Evolutionary conservation across 192 early-diverging fungal genomes (phyloP).

Genomic region (Entrophospora sp.): DNA sequence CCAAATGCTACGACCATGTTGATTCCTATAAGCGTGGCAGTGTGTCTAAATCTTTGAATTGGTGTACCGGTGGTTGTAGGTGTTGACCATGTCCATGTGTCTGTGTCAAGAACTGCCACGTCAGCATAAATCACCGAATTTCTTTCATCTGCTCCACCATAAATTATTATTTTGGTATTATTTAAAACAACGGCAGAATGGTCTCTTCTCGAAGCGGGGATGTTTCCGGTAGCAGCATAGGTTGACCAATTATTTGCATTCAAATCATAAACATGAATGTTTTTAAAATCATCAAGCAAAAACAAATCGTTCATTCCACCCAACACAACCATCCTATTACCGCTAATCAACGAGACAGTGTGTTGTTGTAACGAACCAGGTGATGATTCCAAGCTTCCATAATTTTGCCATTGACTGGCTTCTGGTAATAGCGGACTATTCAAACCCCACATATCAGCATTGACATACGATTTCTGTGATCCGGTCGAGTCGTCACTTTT

Average conservation of each 20-base stretch:
- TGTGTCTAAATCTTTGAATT: conserved; percentile 10
- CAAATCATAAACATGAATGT: conserved; percentile 19
- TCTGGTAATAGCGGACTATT: background rate
- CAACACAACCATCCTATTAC: background rate
- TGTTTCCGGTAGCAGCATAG: background rate
- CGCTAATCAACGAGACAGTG: background rate
- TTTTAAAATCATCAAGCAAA: background rate
- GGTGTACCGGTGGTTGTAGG: conserved; percentile 3
- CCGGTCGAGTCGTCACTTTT: background rate
- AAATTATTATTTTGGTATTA: conserved; percentile 18
- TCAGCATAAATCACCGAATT: conserved; percentile 4
- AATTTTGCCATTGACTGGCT: background rate
- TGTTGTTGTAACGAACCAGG: background rate
- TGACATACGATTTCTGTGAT: too few species aligned
- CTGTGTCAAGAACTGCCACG: conserved; percentile 21
- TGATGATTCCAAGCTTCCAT: background rate
- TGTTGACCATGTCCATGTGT: background rate
- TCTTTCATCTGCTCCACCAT: conserved; percentile 14
- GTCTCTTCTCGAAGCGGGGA: conserved; percentile 16
- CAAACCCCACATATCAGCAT: background rate
- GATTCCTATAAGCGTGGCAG: conserved; percentile 20
- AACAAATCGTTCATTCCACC: background rate
- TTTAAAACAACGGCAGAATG: conserved; percentile 17
- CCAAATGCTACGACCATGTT: conserved; percentile 20
- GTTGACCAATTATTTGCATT: background rate